phyloP scores from a whole-genome alignment of 2,329 filamentous ascomycete species.

The Aspergillus sp. region DNA sequence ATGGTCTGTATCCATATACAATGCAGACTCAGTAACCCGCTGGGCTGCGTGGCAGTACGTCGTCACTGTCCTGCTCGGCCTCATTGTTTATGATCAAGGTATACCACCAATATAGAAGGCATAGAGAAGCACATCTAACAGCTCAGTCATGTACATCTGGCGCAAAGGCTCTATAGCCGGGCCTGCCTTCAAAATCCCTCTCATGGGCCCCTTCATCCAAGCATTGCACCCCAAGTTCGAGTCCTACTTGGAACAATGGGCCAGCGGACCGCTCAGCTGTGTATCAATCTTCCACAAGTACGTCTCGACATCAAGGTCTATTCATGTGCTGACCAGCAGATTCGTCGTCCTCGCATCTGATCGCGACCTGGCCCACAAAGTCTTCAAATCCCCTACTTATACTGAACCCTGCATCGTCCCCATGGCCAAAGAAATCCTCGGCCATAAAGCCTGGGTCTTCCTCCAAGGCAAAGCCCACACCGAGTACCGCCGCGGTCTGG shows the following conservation, averaged over 20 bases:
- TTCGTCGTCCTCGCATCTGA: constrained; percentile 91
- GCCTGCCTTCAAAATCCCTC: constrained; percentile 69
- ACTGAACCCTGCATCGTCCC: constrained; percentile 91
- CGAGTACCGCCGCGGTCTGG: constrained; percentile 88
- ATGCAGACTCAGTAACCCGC: neutral
- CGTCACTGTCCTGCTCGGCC: constrained; percentile 60
- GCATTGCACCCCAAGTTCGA: constrained; percentile 84
- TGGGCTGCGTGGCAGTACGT: constrained; percentile 44
- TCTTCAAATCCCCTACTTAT: constrained; percentile 82
- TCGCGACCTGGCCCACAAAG: constrained; percentile 84
- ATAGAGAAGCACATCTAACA: neutral
- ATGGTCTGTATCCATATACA: neutral
- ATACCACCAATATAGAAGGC: too few relatives aligned
- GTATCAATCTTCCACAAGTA: constrained; percentile 96
- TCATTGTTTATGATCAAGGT: constrained; percentile 82
- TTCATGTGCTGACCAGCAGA: constrained; percentile 45
- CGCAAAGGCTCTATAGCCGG: constrained; percentile 71
- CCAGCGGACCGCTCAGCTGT: constrained; percentile 82
- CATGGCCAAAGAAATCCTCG: constrained; percentile 80
- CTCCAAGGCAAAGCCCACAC: constrained; percentile 84
- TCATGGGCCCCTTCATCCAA: constrained; percentile 83
- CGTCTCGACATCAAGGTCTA: neutral
- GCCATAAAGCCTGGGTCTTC: constrained; percentile 87
- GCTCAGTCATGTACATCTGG: constrained; percentile 64
- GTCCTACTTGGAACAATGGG: constrained; percentile 81